Evolutionary conservation across 768 basidiomycete species (phyloP).

Genomic region (Pulveroboletus sp.): DNA sequence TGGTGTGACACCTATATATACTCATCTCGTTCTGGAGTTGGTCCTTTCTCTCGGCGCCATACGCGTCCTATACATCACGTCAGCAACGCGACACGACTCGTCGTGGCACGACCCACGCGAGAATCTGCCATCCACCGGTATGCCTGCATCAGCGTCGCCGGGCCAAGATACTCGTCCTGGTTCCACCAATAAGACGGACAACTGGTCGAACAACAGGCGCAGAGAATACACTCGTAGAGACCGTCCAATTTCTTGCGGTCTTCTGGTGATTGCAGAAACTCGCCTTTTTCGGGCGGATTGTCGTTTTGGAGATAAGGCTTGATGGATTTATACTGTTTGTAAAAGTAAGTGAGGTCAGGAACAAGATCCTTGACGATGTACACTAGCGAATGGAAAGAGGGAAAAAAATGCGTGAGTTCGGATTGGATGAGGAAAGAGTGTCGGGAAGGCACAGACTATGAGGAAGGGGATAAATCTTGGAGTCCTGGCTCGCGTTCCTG

Average conservation of each 20-base stretch:
- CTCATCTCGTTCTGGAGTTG: constrained; percentile 94
- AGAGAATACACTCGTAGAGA: constrained; percentile 96
- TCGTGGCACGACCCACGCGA: constrained; percentile 47
- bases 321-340: constrained; percentile 99
- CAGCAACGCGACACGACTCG: background rate
- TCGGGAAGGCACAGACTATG: constrained; percentile 64
- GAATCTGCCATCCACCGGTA: constrained; percentile 99
- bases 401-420: too few relatives aligned
- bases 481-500: constrained; percentile 59
- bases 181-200: constrained; percentile 99
- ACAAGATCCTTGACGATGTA: constrained; percentile 99
- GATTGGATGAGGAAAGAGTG: background rate
- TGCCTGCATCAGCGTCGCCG: constrained; percentile 93
- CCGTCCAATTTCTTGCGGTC: constrained; percentile 95
- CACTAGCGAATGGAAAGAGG: constrained; percentile 58
- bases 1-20: constrained; percentile 96
- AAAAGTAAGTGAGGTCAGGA: constrained; percentile 84
- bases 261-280: constrained; percentile 85
- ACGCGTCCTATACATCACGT: constrained; percentile 52
- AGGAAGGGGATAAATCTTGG: constrained; percentile 95
- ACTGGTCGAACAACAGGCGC: constrained; percentile 95
- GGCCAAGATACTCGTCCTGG: constrained; percentile 96
- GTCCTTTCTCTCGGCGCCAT: constrained; percentile 78
- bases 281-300: constrained; percentile 77
- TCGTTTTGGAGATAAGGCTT: constrained; percentile 95